A percentile compares a stretch with the other conserved stretches of the same genome.
Evolutionary conservation across 129 eudicot species (phyloP).

Genomic region (Flaveria bidentis): DNA sequence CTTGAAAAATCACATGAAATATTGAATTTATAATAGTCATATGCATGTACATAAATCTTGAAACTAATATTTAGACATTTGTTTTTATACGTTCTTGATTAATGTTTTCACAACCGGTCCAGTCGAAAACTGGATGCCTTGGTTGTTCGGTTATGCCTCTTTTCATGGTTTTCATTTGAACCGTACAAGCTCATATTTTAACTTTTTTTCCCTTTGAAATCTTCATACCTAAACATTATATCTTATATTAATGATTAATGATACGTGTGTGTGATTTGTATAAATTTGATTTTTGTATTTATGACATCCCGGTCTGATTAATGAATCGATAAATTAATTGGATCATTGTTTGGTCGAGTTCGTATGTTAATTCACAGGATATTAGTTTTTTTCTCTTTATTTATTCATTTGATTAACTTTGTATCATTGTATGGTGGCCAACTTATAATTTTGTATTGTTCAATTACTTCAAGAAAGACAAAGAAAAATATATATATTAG

Average conservation of each 20-base stretch:
- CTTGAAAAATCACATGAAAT: background rate
- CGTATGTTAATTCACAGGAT: background rate
- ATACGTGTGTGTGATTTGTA: too few species aligned
- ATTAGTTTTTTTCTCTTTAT: background rate
- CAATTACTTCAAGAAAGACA: background rate
- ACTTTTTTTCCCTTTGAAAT: too few species aligned
- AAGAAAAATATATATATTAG: background rate
- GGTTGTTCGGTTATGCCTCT: too few species aligned
- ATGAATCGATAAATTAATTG: background rate
- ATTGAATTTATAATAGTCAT: background rate
- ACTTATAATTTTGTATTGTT: background rate
- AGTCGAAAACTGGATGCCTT: too few species aligned
- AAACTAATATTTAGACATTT: background rate
- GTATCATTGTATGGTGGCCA: conserved; percentile 2
- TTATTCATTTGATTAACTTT: background rate
- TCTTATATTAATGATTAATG: too few species aligned
- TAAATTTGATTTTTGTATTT: too few species aligned
- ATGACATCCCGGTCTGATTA: too few species aligned
- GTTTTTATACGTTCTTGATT: background rate
- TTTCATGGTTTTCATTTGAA: too few species aligned
- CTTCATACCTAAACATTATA: too few species aligned
- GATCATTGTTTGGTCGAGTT: too few species aligned
- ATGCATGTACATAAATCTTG: conserved; percentile 15
- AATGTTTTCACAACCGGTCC: too few species aligned
- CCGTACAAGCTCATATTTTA: too few species aligned